A percentile compares a stretch with the other conserved stretches of the same genome.
Conservation (phyloP, 495 filamentous ascomycete genomes). For the Cercophora samala region DNA sequence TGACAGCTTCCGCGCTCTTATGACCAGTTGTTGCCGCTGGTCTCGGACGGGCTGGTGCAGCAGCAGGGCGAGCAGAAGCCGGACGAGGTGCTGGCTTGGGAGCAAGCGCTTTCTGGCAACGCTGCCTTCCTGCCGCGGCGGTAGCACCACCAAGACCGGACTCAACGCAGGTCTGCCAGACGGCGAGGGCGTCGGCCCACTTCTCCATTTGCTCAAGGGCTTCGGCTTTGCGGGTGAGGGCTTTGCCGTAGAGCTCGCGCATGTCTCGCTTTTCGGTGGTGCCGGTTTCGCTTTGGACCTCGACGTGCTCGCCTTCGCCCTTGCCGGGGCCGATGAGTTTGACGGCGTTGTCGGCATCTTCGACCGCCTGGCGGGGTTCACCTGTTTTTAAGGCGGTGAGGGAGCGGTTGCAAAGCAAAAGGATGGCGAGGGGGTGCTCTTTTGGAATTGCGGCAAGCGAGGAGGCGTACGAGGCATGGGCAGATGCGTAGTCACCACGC, state of each 20-base stretch:
- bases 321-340: conserved; percentile 71
- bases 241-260: conserved; percentile 89
- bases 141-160: conserved; percentile 76
- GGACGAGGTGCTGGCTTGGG: conserved; percentile 45
- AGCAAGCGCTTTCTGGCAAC: conserved; percentile 81
- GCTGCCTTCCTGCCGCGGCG: conserved; percentile 79
- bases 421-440: conserved; percentile 78
- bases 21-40: conserved; percentile 27
- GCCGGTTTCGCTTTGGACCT: conserved; percentile 51
- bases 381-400: conserved; percentile 86
- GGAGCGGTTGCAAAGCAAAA: conserved; percentile 87
- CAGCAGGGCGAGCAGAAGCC: conserved; percentile 25
- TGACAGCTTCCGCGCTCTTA: conserved; percentile 62
- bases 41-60: conserved; percentile 47
- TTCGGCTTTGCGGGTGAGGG: conserved; percentile 89
- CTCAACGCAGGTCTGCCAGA: conserved; percentile 81
- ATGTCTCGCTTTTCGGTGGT: conserved; percentile 73
- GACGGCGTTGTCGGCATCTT: conserved; percentile 79
- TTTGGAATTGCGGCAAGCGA: conserved; percentile 71
- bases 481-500: conserved; percentile 83
- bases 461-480: conserved; percentile 74
- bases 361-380: conserved; percentile 77
- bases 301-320: conserved; percentile 76
- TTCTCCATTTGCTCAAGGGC: conserved; percentile 92
- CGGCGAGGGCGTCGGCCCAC: conserved; percentile 76